Conservation (phyloP, 352 stramenopile species). For the Blastocystis hominis region DNA sequence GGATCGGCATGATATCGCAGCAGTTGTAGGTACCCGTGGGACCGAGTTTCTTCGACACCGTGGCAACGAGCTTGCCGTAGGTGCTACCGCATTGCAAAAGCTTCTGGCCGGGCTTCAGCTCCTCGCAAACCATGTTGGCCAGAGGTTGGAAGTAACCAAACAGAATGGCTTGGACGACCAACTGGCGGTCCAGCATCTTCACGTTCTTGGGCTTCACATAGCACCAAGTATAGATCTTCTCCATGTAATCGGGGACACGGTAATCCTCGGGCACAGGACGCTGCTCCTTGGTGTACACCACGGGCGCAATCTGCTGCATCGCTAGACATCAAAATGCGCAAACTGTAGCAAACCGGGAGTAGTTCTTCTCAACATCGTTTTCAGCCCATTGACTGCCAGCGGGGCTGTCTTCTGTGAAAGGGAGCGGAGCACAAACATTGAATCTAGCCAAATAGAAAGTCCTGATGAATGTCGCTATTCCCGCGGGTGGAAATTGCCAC, state of each 20-base stretch:
- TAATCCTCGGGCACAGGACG: constrained; percentile 47
- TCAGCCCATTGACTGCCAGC: neutral
- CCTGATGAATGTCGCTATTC: neutral
- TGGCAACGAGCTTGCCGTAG: constrained; percentile 30
- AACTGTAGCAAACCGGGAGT: neutral
- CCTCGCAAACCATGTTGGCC: constrained; percentile 40
- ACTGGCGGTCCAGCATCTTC: constrained; percentile 54
- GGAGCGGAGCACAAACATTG: neutral
- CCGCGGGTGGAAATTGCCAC: neutral
- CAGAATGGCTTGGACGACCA: constrained; percentile 46
- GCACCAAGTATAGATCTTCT: constrained; percentile 55
- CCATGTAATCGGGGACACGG: constrained; percentile 37
- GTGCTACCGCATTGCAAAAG: constrained; percentile 39
- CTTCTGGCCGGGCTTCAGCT: constrained; percentile 38
- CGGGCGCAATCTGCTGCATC: constrained; percentile 11
- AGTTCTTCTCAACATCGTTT: neutral
- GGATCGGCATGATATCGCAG: constrained; percentile 55
- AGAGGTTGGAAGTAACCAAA: constrained; percentile 55
- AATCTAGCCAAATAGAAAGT: neutral
- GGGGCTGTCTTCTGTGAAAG: constrained; percentile 3
- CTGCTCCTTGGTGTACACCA: constrained; percentile 54
- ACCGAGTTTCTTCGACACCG: constrained; percentile 42
- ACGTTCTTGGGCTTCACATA: constrained; percentile 55
- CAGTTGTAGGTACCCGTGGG: constrained; percentile 43
- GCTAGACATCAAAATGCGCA: neutral